phyloP scores from a whole-genome alignment of 2,329 filamentous ascomycete genomes.

The Neofusicoccum ribis region DNA sequence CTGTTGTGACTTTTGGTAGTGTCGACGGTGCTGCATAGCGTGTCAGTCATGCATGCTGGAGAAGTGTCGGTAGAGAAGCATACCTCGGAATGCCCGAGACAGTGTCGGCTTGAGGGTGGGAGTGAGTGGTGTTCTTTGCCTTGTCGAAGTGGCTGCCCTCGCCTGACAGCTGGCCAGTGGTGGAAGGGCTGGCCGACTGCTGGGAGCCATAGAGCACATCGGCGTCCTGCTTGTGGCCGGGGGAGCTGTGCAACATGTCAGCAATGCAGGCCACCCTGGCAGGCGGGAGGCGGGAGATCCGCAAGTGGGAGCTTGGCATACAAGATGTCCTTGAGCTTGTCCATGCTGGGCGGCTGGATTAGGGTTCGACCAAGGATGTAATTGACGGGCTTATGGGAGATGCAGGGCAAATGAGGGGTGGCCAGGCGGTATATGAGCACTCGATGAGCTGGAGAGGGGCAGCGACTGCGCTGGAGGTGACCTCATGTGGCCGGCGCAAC shows the following conservation, averaged over 20 bases:
- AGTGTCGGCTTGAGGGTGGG: not conserved
- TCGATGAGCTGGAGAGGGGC: not conserved
- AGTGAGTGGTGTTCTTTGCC: not conserved
- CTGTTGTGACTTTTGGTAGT: not conserved
- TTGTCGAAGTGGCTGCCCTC: constrained; percentile 27
- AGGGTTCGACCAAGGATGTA: not conserved
- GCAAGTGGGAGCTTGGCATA: constrained; percentile 26
- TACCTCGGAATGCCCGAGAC: not conserved
- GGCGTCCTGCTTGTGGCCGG: constrained; percentile 35
- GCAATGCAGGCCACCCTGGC: not conserved
- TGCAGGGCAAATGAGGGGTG: not conserved
- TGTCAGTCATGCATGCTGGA: not conserved
- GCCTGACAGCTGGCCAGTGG: constrained; percentile 22
- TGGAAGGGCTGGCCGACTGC: not conserved
- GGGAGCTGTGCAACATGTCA: constrained; percentile 24
- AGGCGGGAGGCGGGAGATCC: not conserved
- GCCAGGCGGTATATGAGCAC: not conserved
- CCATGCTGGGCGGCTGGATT: constrained; percentile 32
- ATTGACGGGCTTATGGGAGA: not conserved
- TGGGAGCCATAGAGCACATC: constrained; percentile 33
- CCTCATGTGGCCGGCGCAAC: constrained; percentile 15
- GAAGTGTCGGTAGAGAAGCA: not conserved
- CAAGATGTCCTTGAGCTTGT: constrained; percentile 49
- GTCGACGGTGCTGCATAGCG: not conserved
- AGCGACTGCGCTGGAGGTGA: constrained; percentile 6